Evolutionary conservation across 1,139 yeast genomes (phyloP), one percentile per base, ranked within the genome.

Genomic region (Pichia sp.): DNA sequence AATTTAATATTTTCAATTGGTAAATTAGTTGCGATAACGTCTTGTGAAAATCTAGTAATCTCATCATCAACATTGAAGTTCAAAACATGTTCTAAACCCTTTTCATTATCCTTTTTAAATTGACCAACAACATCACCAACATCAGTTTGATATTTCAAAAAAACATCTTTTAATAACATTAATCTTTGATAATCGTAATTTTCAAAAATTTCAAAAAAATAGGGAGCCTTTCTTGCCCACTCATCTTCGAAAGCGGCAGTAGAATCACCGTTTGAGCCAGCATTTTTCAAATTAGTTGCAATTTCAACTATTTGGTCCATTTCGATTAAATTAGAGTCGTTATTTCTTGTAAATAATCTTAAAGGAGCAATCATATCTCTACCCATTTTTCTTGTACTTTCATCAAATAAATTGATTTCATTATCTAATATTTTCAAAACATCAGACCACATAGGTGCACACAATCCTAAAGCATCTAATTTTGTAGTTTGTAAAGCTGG

Each of bases 141-240:
- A 31, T 75, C 70, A 37, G 93, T 84, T 62, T 85, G 82, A 56
- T 75, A 82, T 50, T 79, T 74, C 43, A 85, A 69, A 46, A 88
- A 69, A 21, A 78, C 69, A 50, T 84, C 84, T 56, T 86, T 82
- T 41, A 87, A 61, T 54, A 80, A 67, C 41, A 74, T 73, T 47
- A 84, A 70, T 57, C 95, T 80, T 47, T 68, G 68, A 45, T 68
- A 72, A 59, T 89, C 96, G 51, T 80, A 79, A 48, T 69, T 70
- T 61, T 87, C 95, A 60, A 88, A 80, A 53, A 77, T 77, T 52
- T 81, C 84, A 57, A 86, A 81, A 30, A 82, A 75, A 49, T 72
- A 78, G 2, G 95, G 93, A 1, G 94, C 91, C 58, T 80, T 80
- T 44, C 74, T 68, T 49, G 78, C 81, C 95, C 96, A 88, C 50